Percentiles rank a stretch among this genome's conserved stretches.
phyloP scores from a whole-genome alignment of 768 basidiomycete genomes.

The Coprinellus aureogranulatus region DNA sequence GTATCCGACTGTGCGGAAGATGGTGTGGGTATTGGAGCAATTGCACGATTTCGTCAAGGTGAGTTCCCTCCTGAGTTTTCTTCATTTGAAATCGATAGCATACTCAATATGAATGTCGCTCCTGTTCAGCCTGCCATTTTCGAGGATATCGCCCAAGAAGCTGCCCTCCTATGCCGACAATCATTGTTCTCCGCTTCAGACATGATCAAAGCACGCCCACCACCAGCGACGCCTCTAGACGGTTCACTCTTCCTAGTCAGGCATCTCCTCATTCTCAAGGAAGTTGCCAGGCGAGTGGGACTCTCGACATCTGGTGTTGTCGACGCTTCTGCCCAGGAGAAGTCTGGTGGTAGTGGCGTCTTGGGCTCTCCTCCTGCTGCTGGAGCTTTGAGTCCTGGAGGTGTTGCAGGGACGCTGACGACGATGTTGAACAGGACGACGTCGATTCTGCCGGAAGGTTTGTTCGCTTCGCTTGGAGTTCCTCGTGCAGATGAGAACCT shows the following conservation, averaged over 20 bases:
- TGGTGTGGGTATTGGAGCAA: slow-evolving; percentile 88
- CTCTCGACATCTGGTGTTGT: slow-evolving; percentile 41
- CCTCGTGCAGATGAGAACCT: slow-evolving; percentile 60
- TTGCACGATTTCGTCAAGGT: slow-evolving; percentile 93
- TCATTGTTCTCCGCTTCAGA: slow-evolving; percentile 76
- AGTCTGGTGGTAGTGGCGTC: not conserved
- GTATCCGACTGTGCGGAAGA: slow-evolving; percentile 88
- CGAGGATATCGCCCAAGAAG: slow-evolving; percentile 94
- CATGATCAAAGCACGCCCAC: slow-evolving; percentile 51
- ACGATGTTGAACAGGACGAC: slow-evolving; percentile 62
- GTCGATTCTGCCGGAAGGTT: slow-evolving; percentile 59
- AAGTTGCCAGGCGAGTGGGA: slow-evolving; percentile 75
- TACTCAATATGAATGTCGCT: not conserved
- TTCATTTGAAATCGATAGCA: not conserved
- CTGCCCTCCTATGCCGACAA: slow-evolving; percentile 75
- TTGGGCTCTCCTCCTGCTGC: slow-evolving; percentile 10
- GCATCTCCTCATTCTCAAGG: slow-evolving; percentile 88
- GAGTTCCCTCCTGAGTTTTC: slow-evolving; percentile 11
- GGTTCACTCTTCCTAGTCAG: slow-evolving; percentile 85
- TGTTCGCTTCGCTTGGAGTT: slow-evolving; percentile 71
- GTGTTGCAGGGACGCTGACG: slow-evolving; percentile 61
- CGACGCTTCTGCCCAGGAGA: slow-evolving; percentile 2
- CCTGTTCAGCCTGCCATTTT: slow-evolving; percentile 81
- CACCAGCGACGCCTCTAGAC: slow-evolving; percentile 56
- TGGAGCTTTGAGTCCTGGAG: slow-evolving; percentile 26